phyloP scores from a whole-genome alignment of 2,329 filamentous ascomycete species.

The Ascocoryne sarcoides region DNA sequence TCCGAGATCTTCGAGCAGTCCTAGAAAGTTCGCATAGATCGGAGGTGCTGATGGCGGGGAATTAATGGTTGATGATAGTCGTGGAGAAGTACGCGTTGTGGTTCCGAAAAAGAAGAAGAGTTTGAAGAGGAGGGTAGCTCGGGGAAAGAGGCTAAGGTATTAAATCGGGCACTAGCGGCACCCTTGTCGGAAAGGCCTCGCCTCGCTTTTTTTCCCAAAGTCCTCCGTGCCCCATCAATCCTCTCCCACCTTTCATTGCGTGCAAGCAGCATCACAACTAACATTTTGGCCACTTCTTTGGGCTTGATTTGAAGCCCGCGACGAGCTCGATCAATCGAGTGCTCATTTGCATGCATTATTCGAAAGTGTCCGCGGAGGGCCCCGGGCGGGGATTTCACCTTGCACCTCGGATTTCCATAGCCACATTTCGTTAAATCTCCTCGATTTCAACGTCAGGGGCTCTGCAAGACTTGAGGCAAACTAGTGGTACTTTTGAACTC shows the following conservation, averaged over 20 bases:
- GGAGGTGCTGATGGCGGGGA: constrained; percentile 24
- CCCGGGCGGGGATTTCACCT: too few species aligned
- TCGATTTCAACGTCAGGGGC: constrained; percentile 2
- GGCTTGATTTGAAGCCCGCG: constrained; percentile 52
- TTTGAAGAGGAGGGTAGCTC: constrained; percentile 20
- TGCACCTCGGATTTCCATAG: too few species aligned
- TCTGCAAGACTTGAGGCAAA: background rate
- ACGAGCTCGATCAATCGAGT: constrained; percentile 33
- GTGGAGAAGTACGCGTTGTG: constrained; percentile 12
- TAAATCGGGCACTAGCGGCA: constrained; percentile 14
- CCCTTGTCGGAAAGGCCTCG: constrained; percentile 4
- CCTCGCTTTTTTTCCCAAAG: background rate
- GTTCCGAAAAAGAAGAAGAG: constrained; percentile 25
- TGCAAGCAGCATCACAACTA: constrained; percentile 17
- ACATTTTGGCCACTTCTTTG: constrained; percentile 46
- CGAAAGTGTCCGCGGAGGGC: too few species aligned
- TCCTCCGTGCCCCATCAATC: constrained; percentile 3
- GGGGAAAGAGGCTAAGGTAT: constrained; percentile 20
- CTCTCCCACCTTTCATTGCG: constrained; percentile 26
- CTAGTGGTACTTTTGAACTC: background rate
- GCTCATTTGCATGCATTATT: constrained; percentile 25
- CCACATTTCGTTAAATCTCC: constrained; percentile 2
- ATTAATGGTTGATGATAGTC: constrained; percentile 19
- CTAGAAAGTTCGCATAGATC: constrained; percentile 23
- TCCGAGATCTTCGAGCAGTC: constrained; percentile 15